Percentiles rank a stretch among this genome's conserved stretches.
phyloP scores from a whole-genome alignment of 768 basidiomycete species.

The Collybiopsis luxurians region DNA sequence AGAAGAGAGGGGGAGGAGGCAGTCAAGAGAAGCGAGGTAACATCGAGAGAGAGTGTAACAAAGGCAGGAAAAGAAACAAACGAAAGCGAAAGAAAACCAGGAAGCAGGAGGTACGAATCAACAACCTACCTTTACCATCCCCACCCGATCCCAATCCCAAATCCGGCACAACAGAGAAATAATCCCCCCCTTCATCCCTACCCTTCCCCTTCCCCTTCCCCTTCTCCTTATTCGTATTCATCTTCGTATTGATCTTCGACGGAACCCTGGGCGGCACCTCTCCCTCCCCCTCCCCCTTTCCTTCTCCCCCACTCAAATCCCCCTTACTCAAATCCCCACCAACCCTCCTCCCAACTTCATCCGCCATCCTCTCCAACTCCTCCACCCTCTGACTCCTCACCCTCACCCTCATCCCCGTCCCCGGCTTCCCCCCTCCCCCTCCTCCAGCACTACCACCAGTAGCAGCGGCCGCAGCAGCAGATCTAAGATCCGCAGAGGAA shows the following conservation, averaged over 20 bases:
- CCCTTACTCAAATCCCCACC: constrained; percentile 27
- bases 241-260: too few relatives aligned
- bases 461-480: too few relatives aligned
- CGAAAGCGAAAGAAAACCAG: too few relatives aligned
- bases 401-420: neutral
- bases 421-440: too few relatives aligned
- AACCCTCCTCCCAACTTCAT: constrained; percentile 40
- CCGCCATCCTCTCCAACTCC: constrained; percentile 71
- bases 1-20: neutral
- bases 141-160: too few relatives aligned
- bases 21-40: too few relatives aligned
- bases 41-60: too few relatives aligned
- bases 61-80: too few relatives aligned
- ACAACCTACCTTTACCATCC: too few relatives aligned
- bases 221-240: too few relatives aligned
- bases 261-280: constrained; percentile 47
- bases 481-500: constrained; percentile 35
- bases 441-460: too few relatives aligned
- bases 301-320: constrained; percentile 23
- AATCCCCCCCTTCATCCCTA: constrained; percentile 5
- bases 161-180: constrained; percentile 7
- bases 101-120: too few relatives aligned
- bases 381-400: constrained; percentile 62
- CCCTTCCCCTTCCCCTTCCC: constrained; percentile 26
- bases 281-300: constrained; percentile 15